Percentiles rank a stretch among this genome's conserved stretches.
These are phyloP conservation scores for Wickerhamiella infanticola DNA, from an alignment of 1,139 yeast species.

Conservation along the genomic window DNA sequence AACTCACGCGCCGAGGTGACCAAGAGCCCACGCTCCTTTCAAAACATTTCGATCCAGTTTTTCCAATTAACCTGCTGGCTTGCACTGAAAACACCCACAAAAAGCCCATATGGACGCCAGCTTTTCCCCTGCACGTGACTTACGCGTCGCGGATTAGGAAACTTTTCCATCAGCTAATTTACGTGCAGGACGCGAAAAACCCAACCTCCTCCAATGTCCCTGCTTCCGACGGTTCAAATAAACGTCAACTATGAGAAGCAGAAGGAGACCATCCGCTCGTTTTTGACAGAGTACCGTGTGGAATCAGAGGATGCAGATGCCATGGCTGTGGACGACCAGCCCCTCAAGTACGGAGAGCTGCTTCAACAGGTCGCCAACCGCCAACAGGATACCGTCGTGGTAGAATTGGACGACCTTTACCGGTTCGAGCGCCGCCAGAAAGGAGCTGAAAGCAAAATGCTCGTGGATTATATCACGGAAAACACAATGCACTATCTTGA, in stretches of 20 bases:
- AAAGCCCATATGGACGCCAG: no score
- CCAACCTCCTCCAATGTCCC: constrained; percentile 7
- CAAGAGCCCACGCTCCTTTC: no score
- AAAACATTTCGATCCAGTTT: no score
- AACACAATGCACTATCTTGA: constrained; percentile 74
- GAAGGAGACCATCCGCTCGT: constrained; percentile 31
- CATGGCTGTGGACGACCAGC: constrained; percentile 17
- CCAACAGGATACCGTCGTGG: constrained; percentile 45
- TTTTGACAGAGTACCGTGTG: constrained; percentile 19
- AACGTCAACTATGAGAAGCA: constrained; percentile 32
- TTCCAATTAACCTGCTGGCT: no score
- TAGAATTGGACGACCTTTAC: constrained; percentile 76
- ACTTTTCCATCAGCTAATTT: background rate
- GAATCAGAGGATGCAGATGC: constrained; percentile 12
- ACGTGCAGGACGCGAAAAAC: constrained; percentile 1
- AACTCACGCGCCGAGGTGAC: no score
- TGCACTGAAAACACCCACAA: no score
- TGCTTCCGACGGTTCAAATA: constrained; percentile 34
- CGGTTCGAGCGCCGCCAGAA: constrained; percentile 35
- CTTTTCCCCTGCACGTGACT: no score
- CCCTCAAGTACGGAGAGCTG: constrained; percentile 63
- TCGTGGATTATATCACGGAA: constrained; percentile 41
- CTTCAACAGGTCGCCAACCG: constrained; percentile 76
- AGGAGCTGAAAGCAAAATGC: constrained; percentile 13
- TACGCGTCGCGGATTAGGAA: constrained; percentile 1